phyloP scores from a whole-genome alignment of 345 rosid species.

The Lagerstroemia speciosa region DNA sequence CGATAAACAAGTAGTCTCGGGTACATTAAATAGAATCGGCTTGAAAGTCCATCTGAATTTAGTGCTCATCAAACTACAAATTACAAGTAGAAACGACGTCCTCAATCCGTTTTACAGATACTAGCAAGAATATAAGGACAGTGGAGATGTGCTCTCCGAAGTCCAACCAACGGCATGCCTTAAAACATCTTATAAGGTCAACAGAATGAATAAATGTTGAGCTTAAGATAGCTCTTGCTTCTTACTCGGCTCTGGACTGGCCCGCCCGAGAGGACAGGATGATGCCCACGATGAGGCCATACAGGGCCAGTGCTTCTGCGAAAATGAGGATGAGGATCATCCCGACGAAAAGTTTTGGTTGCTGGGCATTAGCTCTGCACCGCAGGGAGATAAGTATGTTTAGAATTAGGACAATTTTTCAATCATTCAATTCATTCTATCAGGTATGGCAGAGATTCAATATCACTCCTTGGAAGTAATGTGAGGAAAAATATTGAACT shows the following conservation, averaged over 20 bases:
- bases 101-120: no score
- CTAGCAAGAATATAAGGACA: no score
- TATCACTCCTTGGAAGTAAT: background rate
- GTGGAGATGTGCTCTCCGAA: no score
- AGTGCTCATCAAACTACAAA: no score
- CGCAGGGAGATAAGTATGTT: background rate
- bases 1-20: no score
- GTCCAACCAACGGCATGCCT: background rate
- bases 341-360: constrained; percentile 43
- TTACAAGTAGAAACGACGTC: no score
- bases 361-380: constrained; percentile 42
- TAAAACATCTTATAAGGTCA: background rate
- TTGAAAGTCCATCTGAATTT: no score
- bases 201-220: background rate
- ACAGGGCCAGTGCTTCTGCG: constrained; percentile 31
- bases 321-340: constrained; percentile 32
- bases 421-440: background rate
- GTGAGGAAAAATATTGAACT: background rate
- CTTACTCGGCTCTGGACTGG: constrained; percentile 45
- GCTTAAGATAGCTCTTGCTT: background rate
- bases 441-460: background rate
- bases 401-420: background rate
- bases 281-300: constrained; percentile 43
- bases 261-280: constrained; percentile 46
- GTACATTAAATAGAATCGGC: no score